phyloP scores from a whole-genome alignment of 139 green algal species.

The Parachlorella kessleri region DNA sequence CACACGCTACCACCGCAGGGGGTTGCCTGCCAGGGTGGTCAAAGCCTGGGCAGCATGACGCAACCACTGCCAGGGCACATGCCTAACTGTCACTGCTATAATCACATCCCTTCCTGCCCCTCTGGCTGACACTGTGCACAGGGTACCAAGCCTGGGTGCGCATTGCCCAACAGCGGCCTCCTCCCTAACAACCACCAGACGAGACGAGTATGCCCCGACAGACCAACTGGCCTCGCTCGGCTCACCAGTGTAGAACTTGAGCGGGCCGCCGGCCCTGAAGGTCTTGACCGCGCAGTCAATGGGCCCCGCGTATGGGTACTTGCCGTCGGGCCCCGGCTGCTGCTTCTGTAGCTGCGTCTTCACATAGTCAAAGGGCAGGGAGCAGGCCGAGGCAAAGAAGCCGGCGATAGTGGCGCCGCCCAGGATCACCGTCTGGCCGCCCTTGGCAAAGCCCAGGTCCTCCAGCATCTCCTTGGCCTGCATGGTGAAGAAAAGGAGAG shows the following conservation, averaged over 20 bases:
- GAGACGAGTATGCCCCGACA: not conserved
- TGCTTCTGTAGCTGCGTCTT: constrained; percentile 97
- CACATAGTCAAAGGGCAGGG: constrained; percentile 98
- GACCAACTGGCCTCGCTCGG: not conserved
- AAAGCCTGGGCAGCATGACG: no score
- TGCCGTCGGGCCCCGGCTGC: constrained; percentile 86
- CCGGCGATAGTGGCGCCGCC: constrained; percentile 82
- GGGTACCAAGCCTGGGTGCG: not conserved
- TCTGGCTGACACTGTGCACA: no score
- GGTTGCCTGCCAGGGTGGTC: no score
- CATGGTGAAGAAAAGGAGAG: not conserved
- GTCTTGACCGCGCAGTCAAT: constrained; percentile 92
- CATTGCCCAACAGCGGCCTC: not conserved
- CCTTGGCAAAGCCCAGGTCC: constrained; percentile 70
- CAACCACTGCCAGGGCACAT: no score
- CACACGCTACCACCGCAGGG: no score
- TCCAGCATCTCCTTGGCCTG: constrained; percentile 93
- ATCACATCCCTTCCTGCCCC: no score
- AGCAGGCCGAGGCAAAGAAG: constrained; percentile 93
- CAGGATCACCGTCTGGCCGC: constrained; percentile 56
- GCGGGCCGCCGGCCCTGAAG: constrained; percentile 68
- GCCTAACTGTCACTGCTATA: no score
- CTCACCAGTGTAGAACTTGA: constrained; percentile 95
- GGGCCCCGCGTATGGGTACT: constrained; percentile 83
- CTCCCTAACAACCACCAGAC: not conserved